Percentiles rank a stretch among this genome's conserved stretches.
Conservation (phyloP, 306 rosid species). For the Malus sieversii region DNA sequence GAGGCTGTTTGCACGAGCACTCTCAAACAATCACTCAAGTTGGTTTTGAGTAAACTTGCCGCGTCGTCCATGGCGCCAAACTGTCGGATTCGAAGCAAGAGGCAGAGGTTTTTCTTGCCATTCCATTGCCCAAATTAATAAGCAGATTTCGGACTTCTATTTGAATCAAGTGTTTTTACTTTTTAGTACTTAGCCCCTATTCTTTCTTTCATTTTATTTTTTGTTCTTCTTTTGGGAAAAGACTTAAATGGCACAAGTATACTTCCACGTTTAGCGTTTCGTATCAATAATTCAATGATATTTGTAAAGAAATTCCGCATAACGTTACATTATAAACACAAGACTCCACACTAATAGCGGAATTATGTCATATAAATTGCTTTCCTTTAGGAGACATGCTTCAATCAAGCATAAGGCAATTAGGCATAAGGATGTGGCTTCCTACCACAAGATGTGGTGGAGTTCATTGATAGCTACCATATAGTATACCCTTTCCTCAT, state of each 20-base stretch:
- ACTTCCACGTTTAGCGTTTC: no score
- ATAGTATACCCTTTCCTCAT: neutral
- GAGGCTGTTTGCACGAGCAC: constrained; percentile 45
- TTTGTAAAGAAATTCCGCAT: accelerated
- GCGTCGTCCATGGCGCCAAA: constrained; percentile 42
- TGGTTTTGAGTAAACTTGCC: constrained; percentile 54
- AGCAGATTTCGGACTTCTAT: neutral
- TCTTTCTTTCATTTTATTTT: neutral
- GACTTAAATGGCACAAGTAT: neutral
- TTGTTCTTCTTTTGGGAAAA: neutral
- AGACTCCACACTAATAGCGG: no score
- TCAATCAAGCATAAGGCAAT: constrained; percentile 10
- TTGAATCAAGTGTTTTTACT: neutral
- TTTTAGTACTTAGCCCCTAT: neutral
- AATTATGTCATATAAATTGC: no score
- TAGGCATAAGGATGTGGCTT: neutral
- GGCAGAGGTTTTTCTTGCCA: constrained; percentile 97
- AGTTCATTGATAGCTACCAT: neutral
- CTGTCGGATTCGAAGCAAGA: constrained; percentile 71
- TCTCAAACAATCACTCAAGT: constrained; percentile 70
- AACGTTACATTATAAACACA: no score
- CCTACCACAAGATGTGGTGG: neutral
- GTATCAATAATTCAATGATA: no score
- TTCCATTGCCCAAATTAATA: constrained; percentile 33
- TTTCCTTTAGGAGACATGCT: constrained; percentile 1